A percentile compares a stretch with the other conserved stretches of the same genome.
Evolutionary conservation across 345 rosid species (phyloP).

Genomic region (Corchorus capsularis): DNA sequence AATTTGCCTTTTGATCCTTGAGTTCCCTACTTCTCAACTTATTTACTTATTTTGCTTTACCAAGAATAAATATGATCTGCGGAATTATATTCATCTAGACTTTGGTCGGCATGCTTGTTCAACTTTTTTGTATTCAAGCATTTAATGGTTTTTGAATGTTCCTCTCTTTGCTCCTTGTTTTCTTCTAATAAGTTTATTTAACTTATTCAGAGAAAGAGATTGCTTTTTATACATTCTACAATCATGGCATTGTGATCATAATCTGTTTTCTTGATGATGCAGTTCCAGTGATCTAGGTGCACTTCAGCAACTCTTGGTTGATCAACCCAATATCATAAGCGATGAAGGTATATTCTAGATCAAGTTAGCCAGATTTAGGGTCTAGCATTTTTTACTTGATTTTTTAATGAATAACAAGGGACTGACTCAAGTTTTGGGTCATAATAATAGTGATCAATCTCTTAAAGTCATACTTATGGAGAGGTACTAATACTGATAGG

Average conservation of each 20-base stretch:
- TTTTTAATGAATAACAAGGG: neutral
- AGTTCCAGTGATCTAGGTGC: constrained; percentile 62
- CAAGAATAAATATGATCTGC: neutral
- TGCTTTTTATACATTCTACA: neutral
- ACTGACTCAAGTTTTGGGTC: neutral
- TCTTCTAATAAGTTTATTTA: neutral
- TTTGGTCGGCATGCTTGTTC: neutral
- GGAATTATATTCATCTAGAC: neutral
- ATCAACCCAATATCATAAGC: constrained; percentile 76
- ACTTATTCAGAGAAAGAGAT: neutral
- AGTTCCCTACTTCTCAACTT: neutral
- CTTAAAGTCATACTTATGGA: neutral
- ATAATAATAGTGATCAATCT: neutral
- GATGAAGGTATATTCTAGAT: constrained; percentile 57
- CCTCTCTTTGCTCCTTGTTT: neutral
- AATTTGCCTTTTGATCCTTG: neutral
- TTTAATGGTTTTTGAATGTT: neutral
- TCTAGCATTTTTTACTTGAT: constrained; percentile 1
- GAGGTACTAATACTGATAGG: neutral
- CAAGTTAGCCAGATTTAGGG: neutral
- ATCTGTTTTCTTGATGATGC: constrained; percentile 23
- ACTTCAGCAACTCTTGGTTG: constrained; percentile 69
- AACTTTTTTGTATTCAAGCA: neutral
- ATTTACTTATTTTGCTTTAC: neutral
- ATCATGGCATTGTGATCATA: neutral